Evolutionary conservation across 164 flowering plant species (phyloP).

Genomic region (Vitis rupestris): DNA sequence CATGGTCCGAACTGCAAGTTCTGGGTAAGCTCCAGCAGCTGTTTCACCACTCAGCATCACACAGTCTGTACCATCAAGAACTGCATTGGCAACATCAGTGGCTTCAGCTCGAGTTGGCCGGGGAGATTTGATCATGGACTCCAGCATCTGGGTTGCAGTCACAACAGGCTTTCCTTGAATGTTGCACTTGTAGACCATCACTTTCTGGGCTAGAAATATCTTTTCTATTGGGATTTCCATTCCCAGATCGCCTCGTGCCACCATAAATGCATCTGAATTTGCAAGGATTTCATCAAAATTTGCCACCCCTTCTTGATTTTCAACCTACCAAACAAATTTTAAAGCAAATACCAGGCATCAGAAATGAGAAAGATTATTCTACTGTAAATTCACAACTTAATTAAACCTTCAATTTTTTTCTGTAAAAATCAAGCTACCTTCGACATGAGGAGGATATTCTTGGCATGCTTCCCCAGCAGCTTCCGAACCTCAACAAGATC

Average conservation of each 20-base stretch:
- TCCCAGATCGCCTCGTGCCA: constrained; percentile 82
- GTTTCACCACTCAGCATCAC: constrained; percentile 96
- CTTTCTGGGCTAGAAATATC: constrained; percentile 83
- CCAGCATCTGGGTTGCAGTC: constrained; percentile 83
- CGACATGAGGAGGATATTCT: constrained; percentile 62
- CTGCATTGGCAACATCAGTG: constrained; percentile 84
- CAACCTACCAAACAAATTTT: constrained; percentile 48
- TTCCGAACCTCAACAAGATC: constrained; percentile 59
- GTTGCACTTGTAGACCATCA: constrained; percentile 91
- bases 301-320: constrained; percentile 92
- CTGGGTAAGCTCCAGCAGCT: constrained; percentile 94
- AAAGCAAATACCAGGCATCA: not conserved
- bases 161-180: constrained; percentile 91
- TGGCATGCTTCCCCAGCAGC: constrained; percentile 59
- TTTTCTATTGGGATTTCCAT: constrained; percentile 92
- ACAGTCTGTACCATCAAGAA: constrained; percentile 84
- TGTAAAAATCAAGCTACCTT: constrained; percentile 35
- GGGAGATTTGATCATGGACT: constrained; percentile 90
- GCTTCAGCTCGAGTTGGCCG: constrained; percentile 89
- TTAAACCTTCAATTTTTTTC: too few species aligned
- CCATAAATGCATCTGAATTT: constrained; percentile 81
- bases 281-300: constrained; percentile 86
- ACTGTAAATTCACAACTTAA: not conserved
- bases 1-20: constrained; percentile 80
- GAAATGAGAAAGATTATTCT: not conserved